Conservation (phyloP, 495 filamentous ascomycete species). For the Cetradonia linearis region DNA sequence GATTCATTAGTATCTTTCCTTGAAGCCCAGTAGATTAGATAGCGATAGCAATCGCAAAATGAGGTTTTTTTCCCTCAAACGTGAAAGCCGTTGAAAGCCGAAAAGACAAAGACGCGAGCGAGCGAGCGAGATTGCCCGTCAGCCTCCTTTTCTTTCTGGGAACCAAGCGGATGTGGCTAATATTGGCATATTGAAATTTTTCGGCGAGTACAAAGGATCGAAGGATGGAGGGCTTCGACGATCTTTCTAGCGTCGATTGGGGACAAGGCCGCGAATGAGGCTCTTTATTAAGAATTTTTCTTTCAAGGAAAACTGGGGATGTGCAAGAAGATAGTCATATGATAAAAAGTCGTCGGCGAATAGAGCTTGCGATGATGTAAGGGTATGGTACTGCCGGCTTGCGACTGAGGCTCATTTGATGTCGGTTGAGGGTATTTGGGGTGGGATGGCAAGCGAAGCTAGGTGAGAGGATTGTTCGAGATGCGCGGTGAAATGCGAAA, state of each 20-base stretch:
- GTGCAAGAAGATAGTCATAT: not conserved
- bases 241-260: conserved; percentile 2
- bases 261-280: conserved; percentile 3
- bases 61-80: not conserved
- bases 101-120: not conserved
- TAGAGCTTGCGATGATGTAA: not conserved
- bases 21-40: conserved; percentile 1
- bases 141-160: not conserved
- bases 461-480: not conserved
- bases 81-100: not conserved
- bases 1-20: not conserved
- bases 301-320: not conserved
- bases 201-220: not conserved
- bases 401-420: not conserved
- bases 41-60: not conserved
- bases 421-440: not conserved
- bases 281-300: not conserved
- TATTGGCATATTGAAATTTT: not conserved
- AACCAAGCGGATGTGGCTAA: conserved; percentile 1
- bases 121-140: not conserved
- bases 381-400: not conserved
- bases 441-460: not conserved
- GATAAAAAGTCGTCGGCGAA: not conserved
- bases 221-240: not conserved
- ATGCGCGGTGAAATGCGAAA: not conserved